phyloP scores from a whole-genome alignment of 2,329 filamentous ascomycete genomes.

The Elsinoe ampelina region DNA sequence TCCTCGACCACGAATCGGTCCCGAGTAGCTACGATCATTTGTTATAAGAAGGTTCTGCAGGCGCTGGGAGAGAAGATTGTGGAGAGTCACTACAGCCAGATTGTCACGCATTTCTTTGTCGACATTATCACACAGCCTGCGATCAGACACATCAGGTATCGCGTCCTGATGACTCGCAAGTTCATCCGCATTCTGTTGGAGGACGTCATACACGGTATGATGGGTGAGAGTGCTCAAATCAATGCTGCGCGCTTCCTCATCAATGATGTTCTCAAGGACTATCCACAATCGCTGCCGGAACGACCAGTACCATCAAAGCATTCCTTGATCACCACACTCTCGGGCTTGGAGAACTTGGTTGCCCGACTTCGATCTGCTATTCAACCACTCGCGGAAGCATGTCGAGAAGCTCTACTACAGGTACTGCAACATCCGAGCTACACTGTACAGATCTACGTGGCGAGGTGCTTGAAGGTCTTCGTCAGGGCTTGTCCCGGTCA shows the following conservation, averaged over 20 bases:
- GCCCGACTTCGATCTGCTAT: constrained; percentile 72
- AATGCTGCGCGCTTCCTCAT: constrained; percentile 72
- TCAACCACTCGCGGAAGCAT: constrained; percentile 67
- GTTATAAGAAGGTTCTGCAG: constrained; percentile 73
- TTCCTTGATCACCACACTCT: constrained; percentile 67
- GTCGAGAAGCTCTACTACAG: constrained; percentile 78
- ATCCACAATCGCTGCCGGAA: constrained; percentile 81
- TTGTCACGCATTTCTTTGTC: constrained; percentile 69
- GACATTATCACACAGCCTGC: constrained; percentile 70
- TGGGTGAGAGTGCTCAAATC: constrained; percentile 83
- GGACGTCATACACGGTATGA: constrained; percentile 69
- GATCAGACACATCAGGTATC: constrained; percentile 77
- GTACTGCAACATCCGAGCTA: constrained; percentile 92
- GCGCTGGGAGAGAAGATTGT: constrained; percentile 73
- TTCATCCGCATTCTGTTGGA: constrained; percentile 79
- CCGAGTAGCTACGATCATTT: constrained; percentile 74
- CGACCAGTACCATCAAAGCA: constrained; percentile 82
- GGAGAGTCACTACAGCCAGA: constrained; percentile 70
- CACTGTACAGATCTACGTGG: constrained; percentile 84
- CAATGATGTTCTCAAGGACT: constrained; percentile 87
- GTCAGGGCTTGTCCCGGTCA: constrained; percentile 88
- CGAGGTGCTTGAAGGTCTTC: constrained; percentile 76
- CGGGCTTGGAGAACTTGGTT: constrained; percentile 70
- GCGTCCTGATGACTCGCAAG: constrained; percentile 72
- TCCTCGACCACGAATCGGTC: constrained; percentile 69